Base-by-base conservation (phyloP, 805 yeast genomes). In the Candida ficus region DNA sequence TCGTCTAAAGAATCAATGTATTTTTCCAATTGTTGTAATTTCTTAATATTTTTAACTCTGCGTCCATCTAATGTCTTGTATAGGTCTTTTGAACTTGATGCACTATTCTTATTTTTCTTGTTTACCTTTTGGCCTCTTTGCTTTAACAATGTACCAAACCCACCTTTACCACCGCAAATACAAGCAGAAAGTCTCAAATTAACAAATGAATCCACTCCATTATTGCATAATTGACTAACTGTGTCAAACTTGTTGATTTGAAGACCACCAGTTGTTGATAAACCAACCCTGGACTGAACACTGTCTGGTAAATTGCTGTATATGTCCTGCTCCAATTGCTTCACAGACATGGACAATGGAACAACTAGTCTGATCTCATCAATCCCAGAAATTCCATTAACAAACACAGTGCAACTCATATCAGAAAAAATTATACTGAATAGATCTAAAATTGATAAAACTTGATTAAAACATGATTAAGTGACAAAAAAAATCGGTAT, bases 101-200 rank as follows among this genome's bases (percentile, higher is more conserved):
- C 39, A 18, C 47, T 45, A 7, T 52, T 48, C 31, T 47, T 49
- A 11, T 42, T 51, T 37, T 43, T 55, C 25, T 62, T 58, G 13
- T 60, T 50, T 67, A 64, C 62, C 20, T 58, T 50, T 3, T 64
- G 66, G 4, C 70, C 75, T 39, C 63, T 66, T 4, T 66, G 66
- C 29, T 65, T 61, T 38, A 72, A 52, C 47, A 62, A 53, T 14
- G 66, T 56, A 1, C 75, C 76, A 49, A 71, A 67, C 3, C 76
- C 78, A 18, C 78, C 78, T 54, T 73, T 72, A n/a, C 78, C 78
- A 7, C 78, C 77, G 42, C 71, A 62, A 25, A 70, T 41, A 11
- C 65, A 56, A 0, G 61, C 43, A 16, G 57, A 61, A 23, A 66
- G 52, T 44, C 60, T 60, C 45, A 70, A 58, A 45, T 57, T 46